Conservation (phyloP, 1,284 basidiomycete species). For the Malassezia obtusa region DNA sequence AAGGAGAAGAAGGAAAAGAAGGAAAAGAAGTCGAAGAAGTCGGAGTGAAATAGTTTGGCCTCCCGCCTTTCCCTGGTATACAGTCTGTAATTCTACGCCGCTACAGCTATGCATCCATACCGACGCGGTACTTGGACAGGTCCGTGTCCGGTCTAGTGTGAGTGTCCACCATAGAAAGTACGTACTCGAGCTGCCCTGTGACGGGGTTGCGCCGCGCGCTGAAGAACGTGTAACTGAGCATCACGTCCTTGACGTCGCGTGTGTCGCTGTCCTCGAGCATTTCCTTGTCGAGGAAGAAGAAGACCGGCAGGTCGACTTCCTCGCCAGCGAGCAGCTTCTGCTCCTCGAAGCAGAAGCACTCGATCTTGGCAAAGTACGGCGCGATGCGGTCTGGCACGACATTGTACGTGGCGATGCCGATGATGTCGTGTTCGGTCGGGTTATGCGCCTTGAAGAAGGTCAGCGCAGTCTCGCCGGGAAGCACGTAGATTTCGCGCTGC, state of each 20-base stretch:
- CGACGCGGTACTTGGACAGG: slow-evolving; percentile 26
- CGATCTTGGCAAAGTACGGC: slow-evolving; percentile 97
- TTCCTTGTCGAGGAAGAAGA: slow-evolving; percentile 98
- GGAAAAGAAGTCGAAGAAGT: slow-evolving; percentile 24
- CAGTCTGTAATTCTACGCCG: slow-evolving; percentile 13
- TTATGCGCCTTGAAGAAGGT: slow-evolving; percentile 96
- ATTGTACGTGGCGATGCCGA: slow-evolving; percentile 98
- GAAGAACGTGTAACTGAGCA: slow-evolving; percentile 96
- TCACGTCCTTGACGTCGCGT: slow-evolving; percentile 76
- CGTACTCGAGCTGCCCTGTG: slow-evolving; percentile 42
- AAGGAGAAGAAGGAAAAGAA: slow-evolving; percentile 40
- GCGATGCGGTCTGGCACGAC: slow-evolving; percentile 89
- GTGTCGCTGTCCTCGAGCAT: slow-evolving; percentile 82
- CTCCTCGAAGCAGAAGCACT: slow-evolving; percentile 99
- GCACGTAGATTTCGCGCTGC: slow-evolving; percentile 77
- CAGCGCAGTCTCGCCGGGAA: slow-evolving; percentile 89
- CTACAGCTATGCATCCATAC: slow-evolving; percentile 13
- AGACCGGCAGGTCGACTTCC: slow-evolving; percentile 92
- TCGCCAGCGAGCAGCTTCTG: slow-evolving; percentile 88
- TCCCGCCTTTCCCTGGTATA: not conserved
- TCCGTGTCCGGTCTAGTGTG: slow-evolving; percentile 37
- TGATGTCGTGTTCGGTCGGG: slow-evolving; percentile 70
- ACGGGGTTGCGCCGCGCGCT: slow-evolving; percentile 52
- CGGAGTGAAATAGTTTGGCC: slow-evolving; percentile 1
- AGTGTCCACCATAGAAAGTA: slow-evolving; percentile 1